These are phyloP conservation scores for Lignosus rhinocerotis DNA, from an alignment of 1,284 basidiomycete genomes.

Conservation along the genomic window DNA sequence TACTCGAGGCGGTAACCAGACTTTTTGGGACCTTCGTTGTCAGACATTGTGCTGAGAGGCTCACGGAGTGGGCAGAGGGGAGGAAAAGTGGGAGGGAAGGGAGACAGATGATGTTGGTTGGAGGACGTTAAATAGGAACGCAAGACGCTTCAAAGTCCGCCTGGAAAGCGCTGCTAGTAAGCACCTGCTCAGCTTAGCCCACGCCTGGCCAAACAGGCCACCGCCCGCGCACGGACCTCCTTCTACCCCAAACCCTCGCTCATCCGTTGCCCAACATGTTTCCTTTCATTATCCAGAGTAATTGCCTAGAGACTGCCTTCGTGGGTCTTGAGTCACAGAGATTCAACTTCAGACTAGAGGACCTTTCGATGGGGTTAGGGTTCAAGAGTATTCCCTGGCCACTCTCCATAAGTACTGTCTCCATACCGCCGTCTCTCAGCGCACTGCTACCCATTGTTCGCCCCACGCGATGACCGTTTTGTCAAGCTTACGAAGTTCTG, in stretches of 20 bases:
- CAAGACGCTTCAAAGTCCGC: constrained; percentile 36
- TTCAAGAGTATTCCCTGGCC: background rate
- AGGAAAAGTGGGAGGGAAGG: constrained; percentile 24
- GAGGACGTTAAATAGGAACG: constrained; percentile 29
- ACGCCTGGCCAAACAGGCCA: constrained; percentile 16
- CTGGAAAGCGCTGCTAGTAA: constrained; percentile 30
- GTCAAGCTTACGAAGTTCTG: too few species aligned
- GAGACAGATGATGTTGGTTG: constrained; percentile 20
- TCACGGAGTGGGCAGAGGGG: constrained; percentile 19
- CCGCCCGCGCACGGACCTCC: constrained; percentile 26
- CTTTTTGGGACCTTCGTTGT: constrained; percentile 52
- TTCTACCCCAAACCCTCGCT: background rate
- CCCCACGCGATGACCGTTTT: too few species aligned
- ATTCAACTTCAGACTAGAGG: background rate
- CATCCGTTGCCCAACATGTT: background rate
- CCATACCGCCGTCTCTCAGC: too few species aligned
- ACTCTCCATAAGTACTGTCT: background rate
- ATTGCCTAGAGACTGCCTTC: background rate
- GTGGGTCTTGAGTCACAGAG: background rate
- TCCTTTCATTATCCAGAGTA: background rate
- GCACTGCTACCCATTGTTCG: too few species aligned
- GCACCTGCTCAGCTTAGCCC: constrained; percentile 15
- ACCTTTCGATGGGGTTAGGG: constrained; percentile 16
- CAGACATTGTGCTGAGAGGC: constrained; percentile 48
- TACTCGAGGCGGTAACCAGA: constrained; percentile 80